Base-by-base conservation (phyloP, 176 grass and related monocot species). In the Thinopyrum elongatum region DNA sequence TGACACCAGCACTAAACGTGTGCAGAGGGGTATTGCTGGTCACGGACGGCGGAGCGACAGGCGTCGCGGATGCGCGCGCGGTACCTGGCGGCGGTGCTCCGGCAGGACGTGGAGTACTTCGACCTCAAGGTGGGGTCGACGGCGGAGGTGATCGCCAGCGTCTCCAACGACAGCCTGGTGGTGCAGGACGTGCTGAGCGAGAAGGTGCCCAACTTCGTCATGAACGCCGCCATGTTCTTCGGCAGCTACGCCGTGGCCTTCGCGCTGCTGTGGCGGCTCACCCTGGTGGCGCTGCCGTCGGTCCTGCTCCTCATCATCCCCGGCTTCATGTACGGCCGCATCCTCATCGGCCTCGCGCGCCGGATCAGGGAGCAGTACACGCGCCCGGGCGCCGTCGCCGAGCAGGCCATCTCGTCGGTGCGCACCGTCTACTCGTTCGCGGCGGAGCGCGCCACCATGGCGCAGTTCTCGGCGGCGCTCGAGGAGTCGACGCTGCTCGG, bases 61-160 rank as follows among this genome's bases (percentile, higher is more conserved):
- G 93, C 96, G 55, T 98, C 96, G 86, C 78, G 84, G 85, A 98
- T 98, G 96, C 91, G 96, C 12, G 93, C 76, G 11, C 59, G 86
- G 55, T 98, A 98, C 79, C 93, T 98, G 4, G 79, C 78, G 25
- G 96, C 96, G 8, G 96, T 98, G 63, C 88, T 98, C 74, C 84
- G 96, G 83, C 96, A 98, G 78, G 96, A 98, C 83, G 90, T 95
- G 42, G 96, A 94, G 96, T 98, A 95, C 87, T 98, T 98, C 70
- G 96, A 98, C 84, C 89, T 98, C 42, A 95, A 92, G 76, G 91
- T 79, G 0, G 96, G 88, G 0, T 92, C 96, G 1, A 92, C 93
- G 10, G 88, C 89, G 30, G 96, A 98, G 78, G 96, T 98, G 87
- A 89, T 98, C 82, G 89, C 96, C 55, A 92, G 96, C 87, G 96